These are phyloP conservation scores for Tetrahymena thermophila DNA, from an alignment of 73 alveolate genomes.

Conservation along the genomic window DNA sequence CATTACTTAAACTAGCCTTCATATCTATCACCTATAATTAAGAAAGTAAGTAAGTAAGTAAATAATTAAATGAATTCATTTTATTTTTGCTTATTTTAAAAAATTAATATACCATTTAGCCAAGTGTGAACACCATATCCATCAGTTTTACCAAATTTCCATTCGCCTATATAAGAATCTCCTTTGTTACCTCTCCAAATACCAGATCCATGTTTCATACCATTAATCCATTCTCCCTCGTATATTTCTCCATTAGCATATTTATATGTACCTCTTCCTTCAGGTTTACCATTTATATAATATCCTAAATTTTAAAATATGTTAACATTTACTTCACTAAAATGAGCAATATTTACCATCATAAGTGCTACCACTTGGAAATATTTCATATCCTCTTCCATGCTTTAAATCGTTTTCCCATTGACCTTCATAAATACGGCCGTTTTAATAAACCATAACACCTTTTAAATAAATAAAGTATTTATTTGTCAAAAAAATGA, in stretches of 20 bases:
- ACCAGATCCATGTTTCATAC: slow-evolving; percentile 60
- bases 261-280: slow-evolving; percentile 73
- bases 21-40: slow-evolving; percentile 16
- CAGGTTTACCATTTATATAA: slow-evolving; percentile 67
- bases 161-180: slow-evolving; percentile 65
- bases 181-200: slow-evolving; percentile 50
- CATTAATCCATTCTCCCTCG: slow-evolving; percentile 59
- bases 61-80: no score
- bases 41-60: not conserved
- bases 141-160: slow-evolving; percentile 62
- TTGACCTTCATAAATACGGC: slow-evolving; percentile 24
- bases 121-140: slow-evolving; percentile 66
- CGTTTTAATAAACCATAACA: slow-evolving; percentile 10
- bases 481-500: not conserved
- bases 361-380: slow-evolving; percentile 61
- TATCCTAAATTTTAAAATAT: slow-evolving; percentile 60
- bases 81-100: no score
- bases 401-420: slow-evolving; percentile 35
- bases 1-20: slow-evolving; percentile 39
- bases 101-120: not conserved
- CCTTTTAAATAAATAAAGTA: no score
- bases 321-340: slow-evolving; percentile 47
- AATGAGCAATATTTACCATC: slow-evolving; percentile 58
- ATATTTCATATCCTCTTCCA: slow-evolving; percentile 57
- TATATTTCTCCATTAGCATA: slow-evolving; percentile 73